phyloP scores from a whole-genome alignment of 2,329 filamentous ascomycete genomes.

The Colletotrichum costaricense region DNA sequence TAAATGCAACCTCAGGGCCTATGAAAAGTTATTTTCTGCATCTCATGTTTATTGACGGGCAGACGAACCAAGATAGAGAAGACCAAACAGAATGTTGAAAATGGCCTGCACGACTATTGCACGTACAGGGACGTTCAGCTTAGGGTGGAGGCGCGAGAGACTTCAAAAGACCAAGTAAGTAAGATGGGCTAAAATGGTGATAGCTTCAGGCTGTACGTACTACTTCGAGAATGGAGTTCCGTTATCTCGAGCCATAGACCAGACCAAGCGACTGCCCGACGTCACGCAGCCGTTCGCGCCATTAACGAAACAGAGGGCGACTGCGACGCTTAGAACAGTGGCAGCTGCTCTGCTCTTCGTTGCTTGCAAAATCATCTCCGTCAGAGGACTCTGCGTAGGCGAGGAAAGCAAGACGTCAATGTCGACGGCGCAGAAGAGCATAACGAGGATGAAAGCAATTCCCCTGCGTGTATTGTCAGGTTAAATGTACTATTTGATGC shows the following conservation, averaged over 20 bases:
- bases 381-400: constrained; percentile 54
- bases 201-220: background rate
- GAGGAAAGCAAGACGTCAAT: constrained; percentile 51
- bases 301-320: constrained; percentile 42
- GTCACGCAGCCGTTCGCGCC: constrained; percentile 47
- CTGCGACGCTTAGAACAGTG: constrained; percentile 43
- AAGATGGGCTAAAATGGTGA: background rate
- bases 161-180: background rate
- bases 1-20: constrained; percentile 56
- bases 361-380: constrained; percentile 50
- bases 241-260: constrained; percentile 52
- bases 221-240: constrained; percentile 35
- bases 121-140: constrained; percentile 54
- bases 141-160: constrained; percentile 44
- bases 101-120: constrained; percentile 53
- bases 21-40: background rate
- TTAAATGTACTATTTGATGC: accelerated
- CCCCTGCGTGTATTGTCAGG: constrained; percentile 39
- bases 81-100: constrained; percentile 57
- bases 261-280: constrained; percentile 49
- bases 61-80: constrained; percentile 54
- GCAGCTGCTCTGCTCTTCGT: constrained; percentile 41
- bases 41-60: background rate
- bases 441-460: constrained; percentile 52
- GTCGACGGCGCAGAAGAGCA: constrained; percentile 56